Evolutionary conservation across 306 rosid genomes (phyloP), one percentile per base, ranked within the genome.

Genomic region (Herpetospermum pedunculosum): DNA sequence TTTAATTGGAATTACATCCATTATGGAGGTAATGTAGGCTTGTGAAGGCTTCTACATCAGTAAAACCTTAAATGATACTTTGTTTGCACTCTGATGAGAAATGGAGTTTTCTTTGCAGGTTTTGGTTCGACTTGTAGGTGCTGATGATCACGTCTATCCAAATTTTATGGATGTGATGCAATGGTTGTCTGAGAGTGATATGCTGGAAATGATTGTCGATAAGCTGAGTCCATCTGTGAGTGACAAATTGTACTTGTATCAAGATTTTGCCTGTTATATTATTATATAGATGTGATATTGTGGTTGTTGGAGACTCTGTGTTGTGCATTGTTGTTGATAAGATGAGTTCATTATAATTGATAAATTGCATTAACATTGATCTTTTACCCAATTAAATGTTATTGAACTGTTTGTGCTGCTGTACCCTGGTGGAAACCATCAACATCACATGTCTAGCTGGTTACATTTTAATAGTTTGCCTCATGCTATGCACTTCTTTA

Each of bases 1-100:
- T 88, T 90, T 95, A 87, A 92, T 95, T 58, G 99, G 99, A 81
- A 89, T 88, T 73, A 95, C 99, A 75, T 95, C 99, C 71, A 95
- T 95, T 83, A 95, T 92, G 99, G 97, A 95, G 99, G 99, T 95
- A 77, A 80, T 34, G 5, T 77, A 26, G 48, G 32, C 70, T 70
- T 29, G 25, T 70, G 19, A 3, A 29, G 41, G 23, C 74, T 69
- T 69, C 38, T 18, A 13, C 40, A 15, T 70, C 41, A 28, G 46
- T 8, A 41, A 25, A 26, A 10, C 40, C 63, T 37, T 59, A 47
- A 46, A 11, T 34, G 52, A 63, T 47, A 13, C 16, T 71, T 57
- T 14, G 38, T 57, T 57, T 86, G 76, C 54, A 70, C 53, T 43
- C 75, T 74, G 40, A 74, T 77, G 65, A 81, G 85, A 74, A 71